Evolutionary conservation across 2,329 filamentous ascomycete genomes (phyloP), one percentile per base, ranked within the genome.

Genomic region (Colletotrichum orbiculare): DNA sequence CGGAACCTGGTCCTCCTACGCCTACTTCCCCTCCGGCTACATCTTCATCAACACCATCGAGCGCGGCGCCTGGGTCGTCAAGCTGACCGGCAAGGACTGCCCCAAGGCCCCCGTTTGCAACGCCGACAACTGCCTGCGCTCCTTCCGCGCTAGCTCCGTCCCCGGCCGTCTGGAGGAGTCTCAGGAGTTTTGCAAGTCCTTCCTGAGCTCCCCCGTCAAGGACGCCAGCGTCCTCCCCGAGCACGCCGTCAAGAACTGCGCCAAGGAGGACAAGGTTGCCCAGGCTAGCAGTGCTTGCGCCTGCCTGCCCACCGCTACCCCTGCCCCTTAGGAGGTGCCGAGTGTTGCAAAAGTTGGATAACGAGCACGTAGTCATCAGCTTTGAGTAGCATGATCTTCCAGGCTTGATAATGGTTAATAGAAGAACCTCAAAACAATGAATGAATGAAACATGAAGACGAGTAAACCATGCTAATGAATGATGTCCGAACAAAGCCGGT

Each of bases 31-130:
- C 57, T 70, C 69, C 11, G 69, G 67, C 57, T 71, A 65, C 60
- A 64, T 67, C 58, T 69, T 71, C 17, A 64, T 71, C 41, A 66
- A 71, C 65, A 70, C 68, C 37, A 71, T 68, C 13, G 69, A 71
- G 65, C 68, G 69, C 53, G 69, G 69, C 52, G 66, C 59, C 43
- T 71, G 69, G 45, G 62, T 70, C 15, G 69, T 71, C 35, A 70
- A 66, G 67, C 63, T 69, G 64, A 71, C 69, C 11, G 62, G 59
- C 62, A 67, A 64, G 55, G 63, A 64, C 48, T 71, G 69, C 52
- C 56, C 45, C 3, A 55, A 55, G 54, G 43, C 60, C 4, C 60
- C 59, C n/a, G 53, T 49, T 3, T 71, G 69, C 59, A 68, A 67
- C 61, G 68, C 69, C 53, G 64, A 71, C 56, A 71, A 70, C 60